phyloP scores from a whole-genome alignment of 2,329 filamentous ascomycete species.

The Paramyrothecium roridum region DNA sequence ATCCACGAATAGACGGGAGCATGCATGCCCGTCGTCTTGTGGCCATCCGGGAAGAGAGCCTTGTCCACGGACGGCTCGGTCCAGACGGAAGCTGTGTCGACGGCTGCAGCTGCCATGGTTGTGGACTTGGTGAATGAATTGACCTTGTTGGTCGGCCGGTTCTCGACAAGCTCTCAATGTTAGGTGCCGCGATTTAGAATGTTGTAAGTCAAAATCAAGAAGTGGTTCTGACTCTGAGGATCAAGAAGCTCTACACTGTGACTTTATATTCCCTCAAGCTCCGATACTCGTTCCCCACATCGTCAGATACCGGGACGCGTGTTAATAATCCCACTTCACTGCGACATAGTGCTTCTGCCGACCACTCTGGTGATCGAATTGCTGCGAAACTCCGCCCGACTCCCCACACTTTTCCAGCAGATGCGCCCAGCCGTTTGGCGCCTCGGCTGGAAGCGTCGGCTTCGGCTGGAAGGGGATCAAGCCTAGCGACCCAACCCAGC shows the following conservation, averaged over 20 bases:
- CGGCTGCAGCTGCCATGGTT: not conserved
- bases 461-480: not conserved
- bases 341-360: too few species aligned
- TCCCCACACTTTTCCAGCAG: not conserved
- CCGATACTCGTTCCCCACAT: not conserved
- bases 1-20: conserved; percentile 63
- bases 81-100: not conserved
- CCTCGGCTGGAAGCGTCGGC: not conserved
- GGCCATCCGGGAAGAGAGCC: conserved; percentile 43
- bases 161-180: too few species aligned
- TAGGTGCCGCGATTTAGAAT: too few species aligned
- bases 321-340: not conserved
- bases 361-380: too few species aligned
- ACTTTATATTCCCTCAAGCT: not conserved
- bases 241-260: not conserved
- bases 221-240: too few species aligned
- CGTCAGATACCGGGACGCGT: not conserved
- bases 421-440: not conserved
- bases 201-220: too few species aligned
- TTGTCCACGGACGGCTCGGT: not conserved
- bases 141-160: not conserved
- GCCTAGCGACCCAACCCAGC: not conserved
- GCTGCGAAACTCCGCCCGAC: too few species aligned
- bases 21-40: conserved; percentile 65
- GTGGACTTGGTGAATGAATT: not conserved